Conservation (phyloP, 208 protist species). For the Wallacemonas sp. region DNA sequence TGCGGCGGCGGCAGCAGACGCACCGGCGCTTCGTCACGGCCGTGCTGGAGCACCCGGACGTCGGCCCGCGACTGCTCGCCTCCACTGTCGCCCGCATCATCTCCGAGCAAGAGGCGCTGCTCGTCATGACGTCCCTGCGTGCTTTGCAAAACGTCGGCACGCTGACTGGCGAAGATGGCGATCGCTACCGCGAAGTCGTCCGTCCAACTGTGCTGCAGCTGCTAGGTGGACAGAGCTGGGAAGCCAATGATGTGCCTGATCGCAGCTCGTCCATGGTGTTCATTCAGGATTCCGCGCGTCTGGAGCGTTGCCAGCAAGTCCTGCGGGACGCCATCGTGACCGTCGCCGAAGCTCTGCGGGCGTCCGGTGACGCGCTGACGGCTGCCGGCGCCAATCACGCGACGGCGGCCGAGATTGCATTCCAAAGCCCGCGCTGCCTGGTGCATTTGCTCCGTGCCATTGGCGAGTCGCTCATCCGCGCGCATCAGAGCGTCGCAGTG, state of each 20-base stretch:
- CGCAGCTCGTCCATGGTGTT: slow-evolving; percentile 16
- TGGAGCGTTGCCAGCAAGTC: slow-evolving; percentile 60
- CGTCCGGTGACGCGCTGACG: background rate
- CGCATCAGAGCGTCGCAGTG: slow-evolving; percentile 42
- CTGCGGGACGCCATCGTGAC: slow-evolving; percentile 48
- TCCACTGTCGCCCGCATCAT: slow-evolving; percentile 59
- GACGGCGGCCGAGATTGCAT: slow-evolving; percentile 69
- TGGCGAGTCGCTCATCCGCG: slow-evolving; percentile 28
- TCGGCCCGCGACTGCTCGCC: slow-evolving; percentile 27
- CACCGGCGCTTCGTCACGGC: slow-evolving; percentile 72
- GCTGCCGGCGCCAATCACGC: background rate
- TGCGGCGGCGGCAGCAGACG: slow-evolving; percentile 59
- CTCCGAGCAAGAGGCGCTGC: slow-evolving; percentile 69
- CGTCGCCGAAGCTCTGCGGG: slow-evolving; percentile 43
- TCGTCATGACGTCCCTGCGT: slow-evolving; percentile 55
- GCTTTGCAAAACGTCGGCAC: slow-evolving; percentile 74
- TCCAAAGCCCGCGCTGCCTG: slow-evolving; percentile 40
- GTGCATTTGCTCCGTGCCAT: slow-evolving; percentile 41
- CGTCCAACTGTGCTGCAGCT: background rate
- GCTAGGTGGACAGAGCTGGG: background rate
- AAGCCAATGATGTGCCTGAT: background rate
- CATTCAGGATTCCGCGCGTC: slow-evolving; percentile 24
- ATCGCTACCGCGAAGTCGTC: background rate
- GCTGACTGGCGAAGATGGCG: slow-evolving; percentile 1
- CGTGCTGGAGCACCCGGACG: slow-evolving; percentile 42